These are phyloP conservation scores for Castanospermum australe DNA, from an alignment of 306 rosid species.

Conservation along the genomic window DNA sequence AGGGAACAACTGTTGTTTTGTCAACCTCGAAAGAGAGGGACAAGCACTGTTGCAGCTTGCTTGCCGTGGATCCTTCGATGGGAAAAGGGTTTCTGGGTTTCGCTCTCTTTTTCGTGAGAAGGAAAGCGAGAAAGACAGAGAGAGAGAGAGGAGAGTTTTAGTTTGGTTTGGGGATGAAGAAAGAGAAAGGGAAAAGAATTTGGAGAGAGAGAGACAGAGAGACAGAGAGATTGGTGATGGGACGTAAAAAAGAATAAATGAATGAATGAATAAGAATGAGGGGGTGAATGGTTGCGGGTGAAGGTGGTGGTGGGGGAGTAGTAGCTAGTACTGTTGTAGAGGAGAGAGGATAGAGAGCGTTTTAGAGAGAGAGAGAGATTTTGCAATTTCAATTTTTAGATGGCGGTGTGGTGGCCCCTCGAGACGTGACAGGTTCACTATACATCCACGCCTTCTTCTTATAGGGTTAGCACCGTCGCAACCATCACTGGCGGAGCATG, in stretches of 20 bases:
- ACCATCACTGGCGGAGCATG: neutral
- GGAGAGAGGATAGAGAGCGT: too few relatives aligned
- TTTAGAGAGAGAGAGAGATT: neutral
- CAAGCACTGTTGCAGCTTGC: conserved; percentile 19
- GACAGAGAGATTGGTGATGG: conserved; percentile 55
- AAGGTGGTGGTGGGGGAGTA: neutral
- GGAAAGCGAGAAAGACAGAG: conserved; percentile 10
- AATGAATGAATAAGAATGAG: conserved; percentile 38
- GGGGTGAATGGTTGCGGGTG: neutral
- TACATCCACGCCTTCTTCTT: neutral
- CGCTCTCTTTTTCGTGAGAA: conserved; percentile 14
- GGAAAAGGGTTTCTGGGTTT: conserved; percentile 25
- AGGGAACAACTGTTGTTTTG: neutral
- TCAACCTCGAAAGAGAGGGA: neutral
- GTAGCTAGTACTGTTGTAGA: too few relatives aligned
- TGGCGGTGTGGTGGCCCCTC: conserved; percentile 72
- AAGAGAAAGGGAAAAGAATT: neutral
- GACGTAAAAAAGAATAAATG: conserved; percentile 71
- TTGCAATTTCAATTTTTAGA: conserved; percentile 53
- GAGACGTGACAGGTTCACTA: conserved; percentile 46
- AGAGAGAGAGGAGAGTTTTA: neutral
- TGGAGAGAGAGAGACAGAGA: neutral
- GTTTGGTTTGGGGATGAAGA: conserved; percentile 4
- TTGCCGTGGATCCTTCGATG: conserved; percentile 23
- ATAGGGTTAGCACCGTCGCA: neutral